Conservation (phyloP, 169 alveolate genomes). For the Haemoproteus tartakovskyi region DNA sequence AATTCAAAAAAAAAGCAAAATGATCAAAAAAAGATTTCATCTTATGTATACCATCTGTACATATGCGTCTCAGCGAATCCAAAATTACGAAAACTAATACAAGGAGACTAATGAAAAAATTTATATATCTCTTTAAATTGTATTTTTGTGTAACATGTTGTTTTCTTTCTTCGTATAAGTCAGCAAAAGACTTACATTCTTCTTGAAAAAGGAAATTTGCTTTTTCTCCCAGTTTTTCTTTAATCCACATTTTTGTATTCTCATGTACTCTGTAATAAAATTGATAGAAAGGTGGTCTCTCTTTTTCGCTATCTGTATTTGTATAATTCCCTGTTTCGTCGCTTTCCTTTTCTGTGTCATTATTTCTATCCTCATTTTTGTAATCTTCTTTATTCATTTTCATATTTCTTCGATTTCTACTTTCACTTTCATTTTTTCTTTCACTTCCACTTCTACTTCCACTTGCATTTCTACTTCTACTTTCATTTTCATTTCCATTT, state of each 20-base stretch:
- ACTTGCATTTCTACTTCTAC: too few species aligned
- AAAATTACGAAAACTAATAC: constrained; percentile 6
- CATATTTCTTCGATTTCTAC: too few species aligned
- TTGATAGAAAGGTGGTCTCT: too few species aligned
- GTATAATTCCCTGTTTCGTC: too few species aligned
- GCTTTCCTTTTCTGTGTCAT: too few species aligned
- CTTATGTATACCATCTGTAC: neutral
- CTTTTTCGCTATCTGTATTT: too few species aligned
- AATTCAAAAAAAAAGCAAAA: constrained; percentile 1
- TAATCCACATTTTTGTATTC: constrained; percentile 22
- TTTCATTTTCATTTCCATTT: too few species aligned
- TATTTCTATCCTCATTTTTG: too few species aligned
- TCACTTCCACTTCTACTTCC: too few species aligned
- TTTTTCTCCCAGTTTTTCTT: constrained; percentile 13
- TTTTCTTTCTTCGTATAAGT: constrained; percentile 17
- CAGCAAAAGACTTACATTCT: constrained; percentile 8
- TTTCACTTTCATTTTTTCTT: too few species aligned
- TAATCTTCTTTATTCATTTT: too few species aligned
- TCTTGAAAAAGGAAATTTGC: constrained; percentile 4
- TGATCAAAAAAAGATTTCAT: neutral
- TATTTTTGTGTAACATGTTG: constrained; percentile 16
- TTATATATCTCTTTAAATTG: constrained; percentile 24
- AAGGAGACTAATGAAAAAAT: constrained; percentile 1
- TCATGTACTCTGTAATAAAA: too few species aligned
- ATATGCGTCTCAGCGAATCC: neutral